Base-by-base conservation (phyloP, 495 filamentous ascomycete species). In the Darksidea phi region DNA sequence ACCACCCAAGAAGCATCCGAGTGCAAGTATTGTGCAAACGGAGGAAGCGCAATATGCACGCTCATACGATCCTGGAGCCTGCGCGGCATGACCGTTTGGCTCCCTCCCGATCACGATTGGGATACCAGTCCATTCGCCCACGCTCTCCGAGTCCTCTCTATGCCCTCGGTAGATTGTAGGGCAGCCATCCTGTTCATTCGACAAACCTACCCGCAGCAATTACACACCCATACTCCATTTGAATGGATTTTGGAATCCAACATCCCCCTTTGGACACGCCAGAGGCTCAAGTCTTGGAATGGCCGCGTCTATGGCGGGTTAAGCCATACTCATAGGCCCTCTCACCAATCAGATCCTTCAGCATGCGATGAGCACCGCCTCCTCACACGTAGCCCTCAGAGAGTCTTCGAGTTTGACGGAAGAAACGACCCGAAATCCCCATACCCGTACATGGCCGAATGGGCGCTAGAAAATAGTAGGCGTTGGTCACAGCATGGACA, bases 401-500 rank as follows among this genome's bases (percentile, higher is more conserved):
- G 57, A 36, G 41, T 28, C 4, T 61, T 61, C 25, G n/a, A 46
- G 13, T 18, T 36, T 24, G 48, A 37, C 6, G 21, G n/a, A 12
- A 17, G 50, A 10, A 15, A 21, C 20, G 8, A 24, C 8, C 48
- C 48, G 7, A 11, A 24, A 13, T 28, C 37, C 11, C 49, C 57
- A 13, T 61, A 25, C 57, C 24, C 57, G 15, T 47, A 42, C 34
- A 36, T 61, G 23, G 48, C 57, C 1, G 37, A 53, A 53, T 61
- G 57, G 57, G 38, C 18, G 3, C 17, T 61, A 26, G 57, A 61
- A 37, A 20, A 15, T 2, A 4, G n/a, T 6, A 20, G 21, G 8
- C 48, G 48, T 8, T 61, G 57, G 57, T 36, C 57, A 12, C 57
- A 61, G 21, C 21, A 54, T 36, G 25, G 37, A 18, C 57, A 53